Base-by-base conservation (phyloP, 345 rosid species). In the Barbarea vulgaris region DNA sequence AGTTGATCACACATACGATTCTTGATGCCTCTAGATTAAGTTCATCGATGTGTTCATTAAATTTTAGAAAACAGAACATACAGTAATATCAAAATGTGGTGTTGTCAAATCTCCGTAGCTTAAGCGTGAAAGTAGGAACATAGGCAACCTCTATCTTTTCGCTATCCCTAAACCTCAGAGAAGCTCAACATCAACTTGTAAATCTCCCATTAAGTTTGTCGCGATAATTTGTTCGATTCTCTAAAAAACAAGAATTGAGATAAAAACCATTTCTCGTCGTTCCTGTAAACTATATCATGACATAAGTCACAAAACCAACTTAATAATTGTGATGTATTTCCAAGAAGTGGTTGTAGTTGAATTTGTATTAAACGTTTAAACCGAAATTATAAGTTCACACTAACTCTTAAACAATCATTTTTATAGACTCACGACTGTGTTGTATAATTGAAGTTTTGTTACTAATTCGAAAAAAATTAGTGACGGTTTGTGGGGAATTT, bases 21-120 rank as follows among this genome's bases (percentile, higher is more conserved):
- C 12, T 28, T 73, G 36, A 39, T 21, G 47, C 30, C 34, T 54
- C 54, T 50, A 59, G 53, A 27, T 64, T 9, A 13, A 21, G 17
- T 41, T 17, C 25, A 21, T 13, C 12, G 30, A 47, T 27, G 25
- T 3, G 39, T 12, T 47, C 37, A 7, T 27, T 52, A 13, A 7
- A 33, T 27, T 6, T 4, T 5, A 4, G 15, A 31, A 30, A 37
- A 50, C 18, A 3, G 5, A 42, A 69, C n/a, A n/a, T n/a, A n/a
- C 34, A 58, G 27, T 69, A 22, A 19, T 54, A 33, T 63, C 53
- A 51, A 69, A 46, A 56, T 47, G 24, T 77, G 72, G 81, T 71
- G 76, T 47, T 77, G 77, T 77, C 81, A 77, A 77, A 77, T 77
- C 77, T 65, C 67, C 76, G 34, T 24, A 70, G 50, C 37, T 27